Evolutionary conservation across 768 basidiomycete genomes (phyloP).

Genomic region (Melanogaster broomeanus): DNA sequence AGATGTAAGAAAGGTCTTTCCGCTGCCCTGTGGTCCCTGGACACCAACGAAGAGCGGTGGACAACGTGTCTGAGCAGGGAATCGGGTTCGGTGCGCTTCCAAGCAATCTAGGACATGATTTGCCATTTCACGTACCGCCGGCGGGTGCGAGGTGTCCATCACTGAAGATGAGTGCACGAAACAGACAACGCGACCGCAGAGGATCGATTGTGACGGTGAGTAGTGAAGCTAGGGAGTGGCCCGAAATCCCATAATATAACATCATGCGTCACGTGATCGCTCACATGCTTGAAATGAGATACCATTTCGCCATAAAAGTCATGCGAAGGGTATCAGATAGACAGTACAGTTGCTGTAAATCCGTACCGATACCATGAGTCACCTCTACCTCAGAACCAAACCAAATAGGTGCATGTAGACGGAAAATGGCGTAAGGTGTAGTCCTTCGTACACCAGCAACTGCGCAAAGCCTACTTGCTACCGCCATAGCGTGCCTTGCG

Average conservation of each 20-base stretch:
- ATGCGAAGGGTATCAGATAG: constrained; percentile 7
- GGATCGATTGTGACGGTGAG: not conserved
- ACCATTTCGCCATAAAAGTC: not conserved
- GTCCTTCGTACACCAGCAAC: not conserved
- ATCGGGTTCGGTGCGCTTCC: constrained; percentile 27
- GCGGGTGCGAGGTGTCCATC: constrained; percentile 21
- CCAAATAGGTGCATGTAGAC: constrained; percentile 11
- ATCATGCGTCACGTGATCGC: constrained; percentile 1
- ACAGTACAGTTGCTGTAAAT: constrained; percentile 29
- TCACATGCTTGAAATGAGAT: too few species aligned
- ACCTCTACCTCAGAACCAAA: constrained; percentile 18
- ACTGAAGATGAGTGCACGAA: not conserved
- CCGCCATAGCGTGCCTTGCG: constrained; percentile 87
- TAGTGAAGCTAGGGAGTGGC: too few species aligned
- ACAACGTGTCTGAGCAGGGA: not conserved
- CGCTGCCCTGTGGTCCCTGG: constrained; percentile 94
- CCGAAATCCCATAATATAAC: too few species aligned
- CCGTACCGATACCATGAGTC: constrained; percentile 24
- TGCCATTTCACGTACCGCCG: constrained; percentile 40
- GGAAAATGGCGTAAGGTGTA: constrained; percentile 5
- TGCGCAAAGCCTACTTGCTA: constrained; percentile 39
- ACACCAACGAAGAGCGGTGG: constrained; percentile 81
- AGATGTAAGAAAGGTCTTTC: constrained; percentile 81
- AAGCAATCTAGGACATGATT: constrained; percentile 42
- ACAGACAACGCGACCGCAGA: not conserved